Evolutionary conservation across 2,329 filamentous ascomycete species (phyloP).

Genomic region (Cladosporium sp.): DNA sequence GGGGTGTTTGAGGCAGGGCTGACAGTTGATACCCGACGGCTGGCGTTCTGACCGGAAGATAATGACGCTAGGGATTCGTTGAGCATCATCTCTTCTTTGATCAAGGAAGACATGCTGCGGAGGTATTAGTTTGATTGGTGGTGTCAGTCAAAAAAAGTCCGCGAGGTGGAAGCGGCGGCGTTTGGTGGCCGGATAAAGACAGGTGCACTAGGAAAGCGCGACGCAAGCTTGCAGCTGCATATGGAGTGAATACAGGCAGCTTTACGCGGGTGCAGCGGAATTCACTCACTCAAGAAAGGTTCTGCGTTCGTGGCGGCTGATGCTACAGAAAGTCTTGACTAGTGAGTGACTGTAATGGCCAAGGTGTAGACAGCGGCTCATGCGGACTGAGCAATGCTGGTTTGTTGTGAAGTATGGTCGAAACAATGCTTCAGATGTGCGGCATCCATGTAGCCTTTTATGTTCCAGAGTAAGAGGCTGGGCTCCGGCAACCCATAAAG

Average conservation of each 20-base stretch:
- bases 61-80: not conserved
- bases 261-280: too few species aligned
- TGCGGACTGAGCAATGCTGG: conserved; percentile 5
- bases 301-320: conserved; percentile 12
- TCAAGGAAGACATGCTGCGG: not conserved
- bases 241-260: not conserved
- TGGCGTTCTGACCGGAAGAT: not conserved
- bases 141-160: too few species aligned
- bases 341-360: conserved; percentile 23
- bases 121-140: not conserved
- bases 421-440: too few species aligned
- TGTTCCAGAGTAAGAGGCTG: not conserved
- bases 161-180: too few species aligned
- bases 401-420: not conserved
- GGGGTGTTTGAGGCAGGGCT: not conserved
- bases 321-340: conserved; percentile 20
- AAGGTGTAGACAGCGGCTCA: conserved; percentile 22
- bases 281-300: not conserved
- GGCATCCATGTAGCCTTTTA: not conserved
- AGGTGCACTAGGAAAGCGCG: too few species aligned
- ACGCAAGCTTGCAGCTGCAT: not conserved
- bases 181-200: too few species aligned
- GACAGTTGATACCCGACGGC: not conserved
- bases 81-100: not conserved
- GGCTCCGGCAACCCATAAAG: too few species aligned